phyloP scores from a whole-genome alignment of 148 eudicot species.

The Nyssa sinensis region DNA sequence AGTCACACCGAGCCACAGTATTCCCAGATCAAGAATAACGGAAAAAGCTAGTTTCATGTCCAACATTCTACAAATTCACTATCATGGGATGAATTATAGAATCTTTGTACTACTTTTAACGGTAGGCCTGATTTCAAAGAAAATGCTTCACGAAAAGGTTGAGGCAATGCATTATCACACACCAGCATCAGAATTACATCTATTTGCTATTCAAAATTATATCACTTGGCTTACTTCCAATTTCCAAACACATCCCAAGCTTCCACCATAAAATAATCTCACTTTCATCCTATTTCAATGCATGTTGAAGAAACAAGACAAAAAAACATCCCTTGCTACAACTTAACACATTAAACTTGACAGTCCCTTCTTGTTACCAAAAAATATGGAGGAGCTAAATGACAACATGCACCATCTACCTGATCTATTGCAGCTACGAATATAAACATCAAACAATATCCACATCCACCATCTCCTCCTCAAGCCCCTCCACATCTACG shows the following conservation, averaged over 20 bases:
- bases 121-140: too few species aligned
- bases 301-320: not conserved
- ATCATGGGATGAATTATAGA: too few species aligned
- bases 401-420: not conserved
- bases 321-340: not conserved
- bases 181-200: not conserved
- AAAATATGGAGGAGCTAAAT: not conserved
- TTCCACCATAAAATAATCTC: not conserved
- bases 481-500: constrained; percentile 47
- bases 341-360: not conserved
- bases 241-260: not conserved
- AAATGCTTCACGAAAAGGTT: too few species aligned
- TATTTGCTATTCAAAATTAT: not conserved
- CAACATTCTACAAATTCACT: too few species aligned
- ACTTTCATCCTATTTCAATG: not conserved
- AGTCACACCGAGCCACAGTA: too few species aligned
- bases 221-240: too few species aligned
- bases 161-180: too few species aligned
- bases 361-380: not conserved
- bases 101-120: too few species aligned
- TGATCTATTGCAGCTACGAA: not conserved
- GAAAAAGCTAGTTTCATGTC: too few species aligned
- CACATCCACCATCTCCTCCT: constrained; percentile 57
- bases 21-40: too few species aligned
- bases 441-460: constrained; percentile 40